These are phyloP conservation scores for Maudiozyma barnettii DNA, from an alignment of 805 yeast genomes.

Conservation along the genomic window DNA sequence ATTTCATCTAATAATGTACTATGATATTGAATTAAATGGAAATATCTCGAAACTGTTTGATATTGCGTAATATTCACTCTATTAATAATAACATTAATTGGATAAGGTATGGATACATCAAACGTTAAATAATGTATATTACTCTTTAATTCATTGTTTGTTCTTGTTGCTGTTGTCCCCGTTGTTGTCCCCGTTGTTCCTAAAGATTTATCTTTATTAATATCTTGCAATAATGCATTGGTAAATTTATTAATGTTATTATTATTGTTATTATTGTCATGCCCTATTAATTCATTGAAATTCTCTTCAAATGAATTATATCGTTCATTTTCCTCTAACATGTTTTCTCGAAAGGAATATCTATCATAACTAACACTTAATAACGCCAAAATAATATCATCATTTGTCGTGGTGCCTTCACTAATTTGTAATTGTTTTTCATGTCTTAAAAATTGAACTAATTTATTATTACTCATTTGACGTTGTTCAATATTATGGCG, in stretches of 20 bases:
- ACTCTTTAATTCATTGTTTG: constrained; percentile 13
- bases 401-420: constrained; percentile 6
- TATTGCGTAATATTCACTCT: constrained; percentile 65
- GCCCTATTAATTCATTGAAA: background rate
- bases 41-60: constrained; percentile 68
- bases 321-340: constrained; percentile 10
- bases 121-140: constrained; percentile 44
- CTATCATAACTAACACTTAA: constrained; percentile 35
- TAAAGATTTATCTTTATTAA: background rate
- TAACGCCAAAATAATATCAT: constrained; percentile 21
- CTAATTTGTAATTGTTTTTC: constrained; percentile 4
- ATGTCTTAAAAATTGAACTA: constrained; percentile 27
- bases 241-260: background rate
- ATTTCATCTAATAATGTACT: constrained; percentile 50
- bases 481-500: constrained; percentile 19
- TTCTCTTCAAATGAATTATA: background rate
- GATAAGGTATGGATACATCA: constrained; percentile 70
- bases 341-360: constrained; percentile 15
- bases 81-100: constrained; percentile 66
- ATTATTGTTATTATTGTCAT: background rate
- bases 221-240: background rate
- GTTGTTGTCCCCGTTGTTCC: background rate
- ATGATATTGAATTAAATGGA: constrained; percentile 53
- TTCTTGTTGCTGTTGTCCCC: background rate
- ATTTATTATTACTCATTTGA: constrained; percentile 9